Evolutionary conservation across 768 basidiomycete genomes (phyloP).

Genomic region (Ramaria rubella): DNA sequence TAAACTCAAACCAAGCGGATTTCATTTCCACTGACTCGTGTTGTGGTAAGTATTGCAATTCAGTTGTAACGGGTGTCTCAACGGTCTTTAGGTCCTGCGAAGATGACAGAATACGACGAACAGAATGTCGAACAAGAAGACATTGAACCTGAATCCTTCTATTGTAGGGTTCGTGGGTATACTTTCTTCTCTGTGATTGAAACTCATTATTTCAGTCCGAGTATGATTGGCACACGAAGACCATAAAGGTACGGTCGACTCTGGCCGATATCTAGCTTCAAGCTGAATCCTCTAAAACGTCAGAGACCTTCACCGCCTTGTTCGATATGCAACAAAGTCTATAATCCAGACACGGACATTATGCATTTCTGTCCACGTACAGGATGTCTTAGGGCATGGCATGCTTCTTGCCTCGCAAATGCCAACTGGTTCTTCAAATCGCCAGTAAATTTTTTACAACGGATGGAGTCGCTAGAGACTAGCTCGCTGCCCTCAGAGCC

Average conservation of each 20-base stretch:
- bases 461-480: conserved; percentile 1
- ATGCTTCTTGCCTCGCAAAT: conserved; percentile 39
- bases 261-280: neutral
- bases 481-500: neutral
- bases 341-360: conserved; percentile 36
- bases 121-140: conserved; percentile 28
- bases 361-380: conserved; percentile 57
- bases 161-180: conserved; percentile 24
- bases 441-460: neutral
- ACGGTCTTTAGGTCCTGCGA: conserved; percentile 27
- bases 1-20: conserved; percentile 44
- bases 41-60: conserved; percentile 31
- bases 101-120: conserved; percentile 35
- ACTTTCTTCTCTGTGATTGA: neutral
- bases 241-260: conserved; percentile 28
- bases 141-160: conserved; percentile 41
- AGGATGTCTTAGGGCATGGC: conserved; percentile 40
- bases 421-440: conserved; percentile 15
- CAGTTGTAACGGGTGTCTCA: neutral
- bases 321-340: conserved; percentile 43
- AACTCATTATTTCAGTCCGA: conserved; percentile 23
- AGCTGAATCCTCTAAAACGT: neutral
- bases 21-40: conserved; percentile 40
- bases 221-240: conserved; percentile 29
- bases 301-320: conserved; percentile 15